These are phyloP conservation scores for Didymella pinodella DNA, from an alignment of 2,329 filamentous ascomycete species.

Conservation along the genomic window DNA sequence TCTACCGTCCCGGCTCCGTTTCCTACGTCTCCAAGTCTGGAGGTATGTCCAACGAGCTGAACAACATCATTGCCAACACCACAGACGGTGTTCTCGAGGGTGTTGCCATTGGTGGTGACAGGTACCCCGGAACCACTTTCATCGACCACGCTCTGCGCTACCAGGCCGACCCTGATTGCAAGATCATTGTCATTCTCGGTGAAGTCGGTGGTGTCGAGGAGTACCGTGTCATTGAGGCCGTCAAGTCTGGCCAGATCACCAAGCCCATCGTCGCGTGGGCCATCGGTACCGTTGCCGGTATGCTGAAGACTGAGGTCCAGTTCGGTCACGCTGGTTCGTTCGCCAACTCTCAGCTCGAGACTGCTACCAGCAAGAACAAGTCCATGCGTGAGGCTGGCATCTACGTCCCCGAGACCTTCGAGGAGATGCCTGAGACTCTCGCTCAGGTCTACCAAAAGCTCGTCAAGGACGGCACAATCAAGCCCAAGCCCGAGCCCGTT, in stretches of 20 bases:
- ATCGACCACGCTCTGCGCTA: conserved; percentile 98
- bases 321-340: conserved; percentile 99
- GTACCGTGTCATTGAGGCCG: conserved; percentile 98
- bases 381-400: conserved; percentile 94
- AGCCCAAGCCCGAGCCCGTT: conserved; percentile 84
- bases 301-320: conserved; percentile 99
- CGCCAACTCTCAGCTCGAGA: conserved; percentile 99
- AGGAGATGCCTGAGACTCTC: conserved; percentile 85
- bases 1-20: conserved; percentile 98
- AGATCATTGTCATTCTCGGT: conserved; percentile 93
- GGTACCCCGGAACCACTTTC: conserved; percentile 98
- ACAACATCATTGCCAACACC: conserved; percentile 97
- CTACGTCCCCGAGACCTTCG: conserved; percentile 93
- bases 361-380: conserved; percentile 95
- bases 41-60: conserved; percentile 99
- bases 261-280: conserved; percentile 99
- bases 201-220: conserved; percentile 99
- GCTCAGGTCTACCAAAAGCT: conserved; percentile 86
- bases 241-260: conserved; percentile 92
- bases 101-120: conserved; percentile 98
- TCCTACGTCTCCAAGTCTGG: conserved; percentile 99
- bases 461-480: conserved; percentile 83
- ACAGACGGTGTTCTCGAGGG: conserved; percentile 99
- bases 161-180: conserved; percentile 96
- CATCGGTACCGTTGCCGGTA: conserved; percentile 97